A percentile compares a stretch with the other conserved stretches of the same genome.
These are phyloP conservation scores for Phytophthora vignae DNA, from an alignment of 352 stramenopile genomes.

Conservation along the genomic window DNA sequence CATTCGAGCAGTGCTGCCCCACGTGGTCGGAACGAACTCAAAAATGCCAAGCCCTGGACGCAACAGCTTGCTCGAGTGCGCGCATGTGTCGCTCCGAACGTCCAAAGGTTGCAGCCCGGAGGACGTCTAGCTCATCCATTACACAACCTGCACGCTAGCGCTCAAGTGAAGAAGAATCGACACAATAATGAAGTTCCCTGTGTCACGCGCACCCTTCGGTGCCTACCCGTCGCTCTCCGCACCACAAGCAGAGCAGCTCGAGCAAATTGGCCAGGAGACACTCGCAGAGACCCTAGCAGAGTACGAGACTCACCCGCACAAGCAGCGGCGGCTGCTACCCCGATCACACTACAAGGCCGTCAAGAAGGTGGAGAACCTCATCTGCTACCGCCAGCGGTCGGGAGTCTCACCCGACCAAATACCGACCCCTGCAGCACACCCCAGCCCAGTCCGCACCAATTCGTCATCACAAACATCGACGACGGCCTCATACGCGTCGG, in stretches of 20 bases:
- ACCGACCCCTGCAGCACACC: not conserved
- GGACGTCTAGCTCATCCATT: conserved; percentile 14
- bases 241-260: conserved; percentile 25
- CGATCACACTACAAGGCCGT: conserved; percentile 43
- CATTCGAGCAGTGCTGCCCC: not conserved
- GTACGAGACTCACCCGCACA: conserved; percentile 35
- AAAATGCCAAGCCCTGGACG: conserved; percentile 12
- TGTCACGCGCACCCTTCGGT: conserved; percentile 35
- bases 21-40: conserved; percentile 12
- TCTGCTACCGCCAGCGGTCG: conserved; percentile 39
- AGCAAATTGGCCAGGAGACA: conserved; percentile 25
- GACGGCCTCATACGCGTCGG: conserved; percentile 17
- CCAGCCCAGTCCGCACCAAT: conserved; percentile 2
- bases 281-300: conserved; percentile 39
- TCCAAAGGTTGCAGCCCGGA: conserved; percentile 4
- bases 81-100: conserved; percentile 33
- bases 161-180: not conserved
- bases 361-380: conserved; percentile 47
- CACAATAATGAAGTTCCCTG: conserved; percentile 44
- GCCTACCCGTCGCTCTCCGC: conserved; percentile 21
- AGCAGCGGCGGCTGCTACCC: conserved; percentile 27
- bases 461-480: conserved; percentile 5
- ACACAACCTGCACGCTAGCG: conserved; percentile 23
- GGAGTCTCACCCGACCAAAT: conserved; percentile 2
- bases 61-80: conserved; percentile 22